These are phyloP conservation scores for Paspalum notatum DNA, from an alignment of 176 grass and related monocot genomes.

Conservation along the genomic window DNA sequence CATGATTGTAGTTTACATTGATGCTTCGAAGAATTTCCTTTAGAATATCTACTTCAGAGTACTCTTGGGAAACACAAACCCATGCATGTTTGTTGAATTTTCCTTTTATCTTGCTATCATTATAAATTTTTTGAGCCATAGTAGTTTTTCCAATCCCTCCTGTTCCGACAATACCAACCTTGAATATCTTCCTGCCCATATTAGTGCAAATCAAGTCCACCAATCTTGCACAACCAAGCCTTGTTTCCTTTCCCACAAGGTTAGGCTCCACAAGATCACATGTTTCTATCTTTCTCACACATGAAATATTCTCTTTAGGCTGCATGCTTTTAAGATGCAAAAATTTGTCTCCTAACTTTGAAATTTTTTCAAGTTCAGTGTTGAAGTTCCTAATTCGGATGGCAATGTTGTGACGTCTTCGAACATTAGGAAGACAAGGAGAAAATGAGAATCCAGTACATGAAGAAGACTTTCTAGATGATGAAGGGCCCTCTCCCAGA, in stretches of 20 bases:
- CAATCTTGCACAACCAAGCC: background rate
- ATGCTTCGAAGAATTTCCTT: conserved; percentile 15
- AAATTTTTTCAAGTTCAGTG: conserved; percentile 29
- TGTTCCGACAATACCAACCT: conserved; percentile 25
- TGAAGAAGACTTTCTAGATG: conserved; percentile 1
- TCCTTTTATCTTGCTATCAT: conserved; percentile 20
- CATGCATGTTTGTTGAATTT: conserved; percentile 33
- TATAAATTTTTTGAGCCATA: conserved; percentile 46
- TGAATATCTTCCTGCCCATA: too few species aligned
- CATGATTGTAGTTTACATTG: background rate
- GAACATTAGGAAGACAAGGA: conserved; percentile 24
- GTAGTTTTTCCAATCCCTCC: conserved; percentile 59
- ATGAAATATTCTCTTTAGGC: background rate
- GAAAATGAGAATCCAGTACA: background rate
- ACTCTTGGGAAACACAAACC: conserved; percentile 33
- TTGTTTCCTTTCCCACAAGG: conserved; percentile 38
- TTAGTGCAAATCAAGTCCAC: too few species aligned
- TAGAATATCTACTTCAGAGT: conserved; percentile 1
- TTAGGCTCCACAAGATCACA: conserved; percentile 31
- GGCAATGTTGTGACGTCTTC: conserved; percentile 7
- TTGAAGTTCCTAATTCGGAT: conserved; percentile 27
- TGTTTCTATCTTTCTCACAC: background rate
- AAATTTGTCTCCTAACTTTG: background rate
- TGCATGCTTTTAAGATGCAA: background rate
- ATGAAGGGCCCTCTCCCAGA: background rate